Percentiles rank a stretch among this genome's conserved stretches.
Evolutionary conservation across 495 filamentous ascomycete genomes (phyloP).

Genomic region (Letharia lupina): DNA sequence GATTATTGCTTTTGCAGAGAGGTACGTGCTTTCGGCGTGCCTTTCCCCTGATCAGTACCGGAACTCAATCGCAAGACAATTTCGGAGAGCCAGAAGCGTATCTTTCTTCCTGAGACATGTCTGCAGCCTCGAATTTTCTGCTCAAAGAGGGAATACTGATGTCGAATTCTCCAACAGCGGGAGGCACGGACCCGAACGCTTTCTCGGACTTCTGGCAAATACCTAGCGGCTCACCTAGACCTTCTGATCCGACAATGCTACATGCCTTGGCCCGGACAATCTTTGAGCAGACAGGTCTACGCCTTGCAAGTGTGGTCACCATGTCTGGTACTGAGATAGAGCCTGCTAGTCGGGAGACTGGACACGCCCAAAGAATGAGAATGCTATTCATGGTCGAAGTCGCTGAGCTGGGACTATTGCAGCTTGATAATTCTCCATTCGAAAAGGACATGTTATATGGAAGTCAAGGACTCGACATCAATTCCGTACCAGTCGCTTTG

Average conservation of each 20-base stretch:
- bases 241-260: constrained; percentile 6
- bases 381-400: constrained; percentile 11
- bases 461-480: neutral
- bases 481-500: neutral
- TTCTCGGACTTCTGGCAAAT: constrained; percentile 10
- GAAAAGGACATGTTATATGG: neutral
- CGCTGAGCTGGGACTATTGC: neutral
- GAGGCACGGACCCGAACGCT: constrained; percentile 10
- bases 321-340: constrained; percentile 6
- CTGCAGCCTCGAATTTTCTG: neutral
- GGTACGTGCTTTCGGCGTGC: neutral
- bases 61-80: neutral
- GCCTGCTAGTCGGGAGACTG: neutral
- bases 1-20: neutral
- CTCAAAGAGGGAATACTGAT: neutral
- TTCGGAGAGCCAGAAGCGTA: neutral
- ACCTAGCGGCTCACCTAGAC: constrained; percentile 3
- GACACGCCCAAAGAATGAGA: constrained; percentile 4
- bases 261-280: constrained; percentile 4
- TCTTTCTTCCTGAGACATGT: neutral
- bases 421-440: neutral
- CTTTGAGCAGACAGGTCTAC: constrained; percentile 5
- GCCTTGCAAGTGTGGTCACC: neutral
- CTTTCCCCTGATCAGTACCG: neutral
- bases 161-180: neutral